phyloP scores from a whole-genome alignment of 345 rosid species.

The Citrus glauca region DNA sequence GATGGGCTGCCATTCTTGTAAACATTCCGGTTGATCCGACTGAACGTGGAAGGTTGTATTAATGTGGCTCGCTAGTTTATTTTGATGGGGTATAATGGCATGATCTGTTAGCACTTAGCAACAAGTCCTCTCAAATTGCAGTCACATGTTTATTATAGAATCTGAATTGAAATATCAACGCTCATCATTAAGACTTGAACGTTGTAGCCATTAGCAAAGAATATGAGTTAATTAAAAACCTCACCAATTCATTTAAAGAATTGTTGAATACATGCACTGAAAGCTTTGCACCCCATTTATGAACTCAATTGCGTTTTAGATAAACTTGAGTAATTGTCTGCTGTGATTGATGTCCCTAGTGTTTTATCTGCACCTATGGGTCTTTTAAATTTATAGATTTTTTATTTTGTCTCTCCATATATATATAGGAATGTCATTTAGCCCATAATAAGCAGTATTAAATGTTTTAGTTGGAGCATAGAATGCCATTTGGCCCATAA shows the following conservation, averaged over 20 bases:
- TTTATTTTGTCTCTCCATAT: no score
- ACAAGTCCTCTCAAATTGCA: background rate
- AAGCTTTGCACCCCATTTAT: background rate
- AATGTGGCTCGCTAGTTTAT: background rate
- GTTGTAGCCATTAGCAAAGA: background rate
- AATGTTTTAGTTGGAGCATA: no score
- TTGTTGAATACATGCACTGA: background rate
- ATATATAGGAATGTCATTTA: no score
- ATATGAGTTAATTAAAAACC: background rate
- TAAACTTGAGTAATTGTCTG: background rate
- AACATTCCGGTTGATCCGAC: no score
- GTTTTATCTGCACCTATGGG: background rate
- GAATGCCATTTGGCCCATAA: no score
- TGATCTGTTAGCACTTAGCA: background rate
- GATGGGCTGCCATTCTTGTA: no score
- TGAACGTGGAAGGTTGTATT: no score
- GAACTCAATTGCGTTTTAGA: background rate
- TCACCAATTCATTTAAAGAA: background rate
- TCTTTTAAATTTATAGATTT: no score
- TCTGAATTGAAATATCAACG: background rate
- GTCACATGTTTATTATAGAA: background rate
- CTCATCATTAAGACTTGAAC: background rate
- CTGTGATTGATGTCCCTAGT: background rate
- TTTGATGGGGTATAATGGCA: background rate
- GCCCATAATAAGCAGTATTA: no score